Base-by-base conservation (phyloP, 2,329 filamentous ascomycete species). In the Nemania serpens region DNA sequence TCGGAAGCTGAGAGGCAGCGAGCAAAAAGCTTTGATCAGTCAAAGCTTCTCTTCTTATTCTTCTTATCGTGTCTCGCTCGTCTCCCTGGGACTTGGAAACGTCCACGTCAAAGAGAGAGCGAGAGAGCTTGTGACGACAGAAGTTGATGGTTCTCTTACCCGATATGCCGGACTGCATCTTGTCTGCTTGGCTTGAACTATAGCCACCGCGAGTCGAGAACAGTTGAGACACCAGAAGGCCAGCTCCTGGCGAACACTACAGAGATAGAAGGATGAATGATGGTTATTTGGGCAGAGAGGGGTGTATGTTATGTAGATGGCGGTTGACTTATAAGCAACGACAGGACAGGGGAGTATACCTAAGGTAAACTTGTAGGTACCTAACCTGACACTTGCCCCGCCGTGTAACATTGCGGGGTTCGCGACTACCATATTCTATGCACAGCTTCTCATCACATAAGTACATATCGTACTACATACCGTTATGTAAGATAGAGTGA, bases 121-220 rank as follows among this genome's bases (percentile, higher is more conserved):
- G 25, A 29, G 25, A 29, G 25, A 29, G 25, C 25, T 4, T 29
- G 7, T 29, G 25, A 29, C 25, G 25, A 29, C 25, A n/a, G 36
- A 50, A 4, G 6, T 17, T 17, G 13, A 34, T n/a, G 22, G 29
- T 39, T 37, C 25, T 49, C 71, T 52, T 81, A 89, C 89, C 89
- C 77, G 88, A 86, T 69, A 92, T 92, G 76, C 90, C 89, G 37
- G 90, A 92, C 81, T 93, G 89, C 90, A 92, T 92, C 56, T 43
- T 64, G 43, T 46, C 22, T 43, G n/a, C 15, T 12, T 37, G 18
- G 17, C 20, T 12, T 20, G 20, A n/a, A n/a, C 42, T n/a, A 39
- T 12, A 12, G 33, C 36, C 20, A 70, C 7, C 3, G 49, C 20
- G 34, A 45, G 22, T 7, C 17, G 41, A 20, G 10, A 20, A 43